Evolutionary conservation across 1,284 basidiomycete genomes (phyloP), one percentile per base, ranked within the genome.

Genomic region (Flammula alnicola): DNA sequence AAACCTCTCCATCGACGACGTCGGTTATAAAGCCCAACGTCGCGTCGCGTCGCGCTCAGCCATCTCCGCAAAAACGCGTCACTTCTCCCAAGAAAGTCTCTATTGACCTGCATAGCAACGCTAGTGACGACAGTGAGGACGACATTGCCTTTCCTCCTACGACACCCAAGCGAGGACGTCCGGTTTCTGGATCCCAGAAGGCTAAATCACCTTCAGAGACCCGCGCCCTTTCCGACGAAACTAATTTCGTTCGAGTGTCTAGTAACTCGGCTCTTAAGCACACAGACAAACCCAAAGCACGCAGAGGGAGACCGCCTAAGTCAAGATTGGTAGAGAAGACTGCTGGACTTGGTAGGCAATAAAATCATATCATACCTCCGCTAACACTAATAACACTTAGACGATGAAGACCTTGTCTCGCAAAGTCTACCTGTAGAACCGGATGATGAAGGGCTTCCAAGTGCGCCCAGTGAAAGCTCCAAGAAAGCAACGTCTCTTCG

Each of bases 11-110:
- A 16, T 33, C 36, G 19, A 25, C 38, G 9, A 33, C 37, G 33
- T 20, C 37, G 14, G 27, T 44, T 25, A 40, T 35, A 16, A 43
- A 48, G 19, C 22, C 25, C 39, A 23, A 19, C 20, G 27, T 54
- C 52, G 33, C 52, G 47, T 37, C 47, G 44, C 35, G 40, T 43
- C 35, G 44, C 36, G 23, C 17, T 36, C 29, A 31, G 22, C n/a
- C 39, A 8, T 29, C 42, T 25, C 17, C 44, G 19, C 38, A 19
- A 42, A 49, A 43, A 35, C 42, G 35, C 35, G 26, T 11, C 16
- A 22, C 33, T 5, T 8, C 10, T 11, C 4, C 25, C 25, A 25
- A 30, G 10, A n/a, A 23, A 26, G 9, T 14, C 37, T 6, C 42
- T n/a, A 7, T 22, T 8, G 29, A 32, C 8, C 33, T 14, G 17